Percentiles rank a stretch among this genome's conserved stretches.
phyloP scores from a whole-genome alignment of 1,284 basidiomycete species.

The Melampsora abietis-canadensis region DNA sequence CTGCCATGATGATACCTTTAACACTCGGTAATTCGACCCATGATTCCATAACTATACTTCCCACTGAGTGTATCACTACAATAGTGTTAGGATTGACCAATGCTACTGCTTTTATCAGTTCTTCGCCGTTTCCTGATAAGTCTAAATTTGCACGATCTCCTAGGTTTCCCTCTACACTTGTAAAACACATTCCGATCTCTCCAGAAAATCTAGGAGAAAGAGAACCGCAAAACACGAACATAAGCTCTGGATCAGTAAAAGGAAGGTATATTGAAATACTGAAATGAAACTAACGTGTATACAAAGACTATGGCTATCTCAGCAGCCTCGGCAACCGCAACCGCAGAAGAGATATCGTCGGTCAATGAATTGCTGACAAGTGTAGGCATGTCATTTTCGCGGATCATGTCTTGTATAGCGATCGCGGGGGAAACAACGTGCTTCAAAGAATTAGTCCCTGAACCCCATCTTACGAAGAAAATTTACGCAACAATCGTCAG shows the following conservation, averaged over 20 bases:
- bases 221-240: background rate
- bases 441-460: slow-evolving; percentile 46
- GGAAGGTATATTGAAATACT: background rate
- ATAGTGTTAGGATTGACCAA: slow-evolving; percentile 52
- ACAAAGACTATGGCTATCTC: slow-evolving; percentile 12
- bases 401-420: slow-evolving; percentile 40
- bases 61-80: slow-evolving; percentile 51
- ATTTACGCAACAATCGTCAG: background rate
- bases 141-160: slow-evolving; percentile 44
- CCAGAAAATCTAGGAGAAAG: background rate
- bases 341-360: slow-evolving; percentile 46
- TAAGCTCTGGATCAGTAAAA: no score
- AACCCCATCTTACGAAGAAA: slow-evolving; percentile 45
- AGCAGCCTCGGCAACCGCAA: slow-evolving; percentile 45
- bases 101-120: slow-evolving; percentile 47
- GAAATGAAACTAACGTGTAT: slow-evolving; percentile 41
- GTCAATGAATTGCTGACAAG: background rate
- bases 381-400: background rate
- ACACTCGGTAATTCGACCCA: slow-evolving; percentile 43
- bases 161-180: slow-evolving; percentile 8
- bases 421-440: slow-evolving; percentile 45
- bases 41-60: slow-evolving; percentile 47
- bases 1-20: slow-evolving; percentile 29
- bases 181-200: slow-evolving; percentile 7
- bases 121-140: slow-evolving; percentile 40